Base-by-base conservation (phyloP, 257 asterid species). In the Schizonepeta tenuifolia region DNA sequence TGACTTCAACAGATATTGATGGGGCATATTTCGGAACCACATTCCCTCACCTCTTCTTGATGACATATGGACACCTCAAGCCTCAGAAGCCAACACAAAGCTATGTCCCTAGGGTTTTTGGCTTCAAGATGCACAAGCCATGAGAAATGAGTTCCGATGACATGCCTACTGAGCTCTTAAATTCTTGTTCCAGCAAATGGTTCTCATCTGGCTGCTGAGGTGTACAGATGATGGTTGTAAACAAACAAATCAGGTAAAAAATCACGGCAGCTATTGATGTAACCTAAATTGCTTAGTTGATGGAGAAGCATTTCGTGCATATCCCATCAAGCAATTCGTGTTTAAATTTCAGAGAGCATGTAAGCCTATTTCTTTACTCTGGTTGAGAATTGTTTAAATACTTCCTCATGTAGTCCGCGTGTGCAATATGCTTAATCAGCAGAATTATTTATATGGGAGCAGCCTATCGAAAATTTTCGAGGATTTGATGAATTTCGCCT, bases 11-110 rank as follows among this genome's bases (percentile, higher is more conserved):
- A 93, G 98, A 91, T 81, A 89, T 90, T 1, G 97, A 93, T 67
- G 98, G 97, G 22, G 89, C 96, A 36, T 93, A 89, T 81, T 93
- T 93, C 55, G 97, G 98, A 58, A 91, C 98, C 58, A 93, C 98
- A 20, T 91, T 91, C 74, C 97, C 97, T 21, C 97, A 93, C 74
- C 94, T 93, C 58, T 93, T 89, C 84, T 83, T 87, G 92, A 93
- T 93, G 98, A 88, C 96, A 1, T 89, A 91, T 36, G 98, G 96
- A 31, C 96, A 93, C 84, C 91, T 93, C 77, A 93, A 89, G 84
- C 96, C 97, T 54, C 96, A 88, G 78, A 91, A 88, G 83, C 87
- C 97, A 5, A 79, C 83, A 9, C 97, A 93, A 77, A 89, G 68
- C 85, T 93, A 93, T 65, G 88, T 87, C 12, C 95, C 94, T 21